Base-by-base conservation (phyloP, 1,139 yeast genomes). In the Lizanozyma gosingica region DNA sequence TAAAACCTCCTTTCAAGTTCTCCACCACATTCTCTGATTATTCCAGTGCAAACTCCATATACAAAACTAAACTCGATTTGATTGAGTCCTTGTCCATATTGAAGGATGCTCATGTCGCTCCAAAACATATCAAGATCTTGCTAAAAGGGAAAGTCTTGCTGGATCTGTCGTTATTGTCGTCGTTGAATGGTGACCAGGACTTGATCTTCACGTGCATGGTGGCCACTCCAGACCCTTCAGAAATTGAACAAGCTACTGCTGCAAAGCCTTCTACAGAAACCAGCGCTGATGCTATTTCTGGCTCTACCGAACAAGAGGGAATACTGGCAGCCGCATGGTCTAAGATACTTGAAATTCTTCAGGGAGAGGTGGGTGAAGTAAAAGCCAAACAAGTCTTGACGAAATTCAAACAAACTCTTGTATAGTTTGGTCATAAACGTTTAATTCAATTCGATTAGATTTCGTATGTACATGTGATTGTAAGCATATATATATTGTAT, bases 1-100 rank as follows among this genome's bases (percentile, higher is more conserved):
- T 70, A 40, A 66, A 64, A 43, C 74, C 75, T 1, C 76, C 76
- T 1, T 63, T 49, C 54, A 67, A 64, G 49, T 68, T 70, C 49
- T 51, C 53, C 18, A 45, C 57, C 3, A 59, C 48, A 37, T 50
- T 68, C 43, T 43, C 43, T 2, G 47, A 44, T 35, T 55, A 65
- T 4, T 45, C 62, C 0, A 47, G 46, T 6, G 48, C 62, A 11
- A 51, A 52, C 34, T 60, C 68, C 4, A 56, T 70, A n/a, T 64
- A 58, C 47, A 57, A 57, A 37, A 56, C 66, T 37, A 70, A 70
- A 43, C 38, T 51, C 1, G 53, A 53, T 15, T 56, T 69, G 44
- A 60, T 67, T 18, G 57, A 56, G 4, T 43, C 56, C 0, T 54
- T 62, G 35, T 53, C 56, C 0, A 46, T 49, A 9, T 53, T 63